phyloP scores from a whole-genome alignment of 2,329 filamentous ascomycete genomes.

The Colletotrichum liaoningense region DNA sequence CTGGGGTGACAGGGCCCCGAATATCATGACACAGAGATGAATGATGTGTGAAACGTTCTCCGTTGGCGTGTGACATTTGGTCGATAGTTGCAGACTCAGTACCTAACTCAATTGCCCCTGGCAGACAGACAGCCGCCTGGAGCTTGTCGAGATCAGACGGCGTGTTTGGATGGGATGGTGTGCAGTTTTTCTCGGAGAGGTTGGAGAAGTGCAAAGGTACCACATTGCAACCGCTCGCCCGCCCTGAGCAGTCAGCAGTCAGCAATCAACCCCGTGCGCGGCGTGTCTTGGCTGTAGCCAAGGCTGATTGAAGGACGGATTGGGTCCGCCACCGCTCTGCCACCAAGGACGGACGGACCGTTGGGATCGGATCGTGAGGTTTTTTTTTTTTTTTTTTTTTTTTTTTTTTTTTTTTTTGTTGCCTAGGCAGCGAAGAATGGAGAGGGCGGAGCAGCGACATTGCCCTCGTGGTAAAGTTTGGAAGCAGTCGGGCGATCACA shows the following conservation, averaged over 20 bases:
- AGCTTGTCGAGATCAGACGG: constrained; percentile 22
- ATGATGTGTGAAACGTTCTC: constrained; percentile 33
- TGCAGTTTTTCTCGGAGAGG: neutral
- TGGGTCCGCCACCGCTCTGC: neutral
- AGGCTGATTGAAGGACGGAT: constrained; percentile 18
- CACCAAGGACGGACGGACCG: neutral
- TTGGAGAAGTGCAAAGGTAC: neutral
- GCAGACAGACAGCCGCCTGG: neutral
- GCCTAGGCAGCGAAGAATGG: constrained; percentile 27
- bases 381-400: neutral
- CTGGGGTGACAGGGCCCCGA: constrained; percentile 12
- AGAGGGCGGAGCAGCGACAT: constrained; percentile 17
- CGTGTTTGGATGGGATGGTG: neutral
- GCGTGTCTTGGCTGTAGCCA: neutral
- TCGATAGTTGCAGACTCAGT: neutral
- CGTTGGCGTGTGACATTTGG: constrained; percentile 13
- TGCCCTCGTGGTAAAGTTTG: neutral
- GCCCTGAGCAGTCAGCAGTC: constrained; percentile 1
- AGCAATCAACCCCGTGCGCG: neutral
- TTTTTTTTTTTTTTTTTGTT: neutral
- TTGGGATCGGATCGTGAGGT: neutral
- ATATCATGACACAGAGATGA: constrained; percentile 33
- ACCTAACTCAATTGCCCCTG: neutral
- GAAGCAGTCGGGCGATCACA: neutral
- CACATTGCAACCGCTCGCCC: neutral